Evolutionary conservation across 768 basidiomycete genomes (phyloP).

Genomic region (Suillus hirtellus): DNA sequence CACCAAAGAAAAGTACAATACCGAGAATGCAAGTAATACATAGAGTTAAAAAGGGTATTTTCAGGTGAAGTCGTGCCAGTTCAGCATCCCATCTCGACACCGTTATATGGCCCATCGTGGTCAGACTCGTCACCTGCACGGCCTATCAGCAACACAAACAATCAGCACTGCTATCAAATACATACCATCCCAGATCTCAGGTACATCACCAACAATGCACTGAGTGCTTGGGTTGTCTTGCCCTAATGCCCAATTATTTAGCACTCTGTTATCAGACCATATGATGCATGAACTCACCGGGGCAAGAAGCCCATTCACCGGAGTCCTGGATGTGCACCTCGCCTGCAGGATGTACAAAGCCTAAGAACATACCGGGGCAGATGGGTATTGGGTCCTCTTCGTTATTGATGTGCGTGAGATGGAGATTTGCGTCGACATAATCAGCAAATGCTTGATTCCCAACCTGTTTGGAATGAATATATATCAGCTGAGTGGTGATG

Average conservation of each 20-base stretch:
- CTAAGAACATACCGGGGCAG: slow-evolving; percentile 36
- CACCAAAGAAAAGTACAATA: not conserved
- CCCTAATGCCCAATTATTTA: slow-evolving; percentile 33
- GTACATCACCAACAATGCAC: slow-evolving; percentile 23
- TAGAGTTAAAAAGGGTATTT: not conserved
- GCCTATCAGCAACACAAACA: not conserved
- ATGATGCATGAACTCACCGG: slow-evolving; percentile 34
- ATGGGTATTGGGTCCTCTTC: slow-evolving; percentile 41
- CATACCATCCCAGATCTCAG: slow-evolving; percentile 42
- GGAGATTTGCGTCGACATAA: slow-evolving; percentile 48
- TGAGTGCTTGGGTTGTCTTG: slow-evolving; percentile 57
- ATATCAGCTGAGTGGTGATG: not conserved
- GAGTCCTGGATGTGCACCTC: slow-evolving; percentile 47
- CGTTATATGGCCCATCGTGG: slow-evolving; percentile 47
- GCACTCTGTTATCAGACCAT: not conserved
- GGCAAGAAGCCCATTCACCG: slow-evolving; percentile 53
- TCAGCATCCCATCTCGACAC: slow-evolving; percentile 23
- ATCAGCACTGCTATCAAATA: not conserved
- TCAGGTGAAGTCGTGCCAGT: not conserved
- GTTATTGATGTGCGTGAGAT: slow-evolving; percentile 59
- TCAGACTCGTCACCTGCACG: slow-evolving; percentile 34
- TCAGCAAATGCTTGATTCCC: slow-evolving; percentile 64
- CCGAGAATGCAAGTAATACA: not conserved
- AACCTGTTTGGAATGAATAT: slow-evolving; percentile 28
- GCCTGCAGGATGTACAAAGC: slow-evolving; percentile 40